A percentile compares a stretch with the other conserved stretches of the same genome.
Conservation (phyloP, 768 basidiomycete genomes). For the Rhodotorula paludigena region DNA sequence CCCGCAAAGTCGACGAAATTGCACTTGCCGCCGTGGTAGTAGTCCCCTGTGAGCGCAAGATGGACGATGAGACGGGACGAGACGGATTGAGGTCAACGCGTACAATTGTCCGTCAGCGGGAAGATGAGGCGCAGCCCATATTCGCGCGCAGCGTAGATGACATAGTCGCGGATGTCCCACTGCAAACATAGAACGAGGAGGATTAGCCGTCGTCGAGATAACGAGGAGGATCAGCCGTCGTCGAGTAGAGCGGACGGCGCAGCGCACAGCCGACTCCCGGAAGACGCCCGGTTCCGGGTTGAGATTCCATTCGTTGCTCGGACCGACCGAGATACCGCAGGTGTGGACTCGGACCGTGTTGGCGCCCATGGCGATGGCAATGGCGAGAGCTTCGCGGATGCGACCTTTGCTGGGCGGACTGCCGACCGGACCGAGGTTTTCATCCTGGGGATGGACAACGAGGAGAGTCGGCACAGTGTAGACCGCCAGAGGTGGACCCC, state of each 20-base stretch:
- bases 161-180: slow-evolving; percentile 29
- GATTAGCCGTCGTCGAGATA: neutral
- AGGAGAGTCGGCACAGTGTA: no score
- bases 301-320: slow-evolving; percentile 39
- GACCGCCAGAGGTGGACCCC: neutral
- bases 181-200: neutral
- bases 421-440: slow-evolving; percentile 28
- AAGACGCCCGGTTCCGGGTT: slow-evolving; percentile 38
- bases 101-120: slow-evolving; percentile 28
- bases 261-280: slow-evolving; percentile 41
- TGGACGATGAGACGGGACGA: no score
- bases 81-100: no score
- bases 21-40: slow-evolving; percentile 27
- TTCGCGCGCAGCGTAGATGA: slow-evolving; percentile 19
- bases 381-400: slow-evolving; percentile 37
- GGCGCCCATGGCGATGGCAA: slow-evolving; percentile 41
- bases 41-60: neutral
- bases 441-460: no score
- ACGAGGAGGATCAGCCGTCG: neutral
- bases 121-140: slow-evolving; percentile 40
- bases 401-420: slow-evolving; percentile 30
- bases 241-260: no score
- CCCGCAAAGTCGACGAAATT: slow-evolving; percentile 35
- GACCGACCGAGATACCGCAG: slow-evolving; percentile 43
- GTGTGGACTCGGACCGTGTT: slow-evolving; percentile 30